Conservation (phyloP, 257 asterid genomes). For the Hygrophila difformis region DNA sequence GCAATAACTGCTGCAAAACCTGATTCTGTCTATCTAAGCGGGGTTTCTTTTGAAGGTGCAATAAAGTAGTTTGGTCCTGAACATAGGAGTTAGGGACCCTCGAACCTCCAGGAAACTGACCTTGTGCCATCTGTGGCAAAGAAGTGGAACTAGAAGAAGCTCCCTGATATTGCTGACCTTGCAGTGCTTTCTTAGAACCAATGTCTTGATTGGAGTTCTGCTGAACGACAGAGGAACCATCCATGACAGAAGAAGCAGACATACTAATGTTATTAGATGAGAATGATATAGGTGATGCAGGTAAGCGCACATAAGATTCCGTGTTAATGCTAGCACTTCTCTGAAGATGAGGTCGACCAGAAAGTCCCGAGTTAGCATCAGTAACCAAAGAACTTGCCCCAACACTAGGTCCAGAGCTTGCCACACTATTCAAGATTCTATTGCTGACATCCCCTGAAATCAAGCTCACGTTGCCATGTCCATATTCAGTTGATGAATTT, state of each 20-base stretch:
- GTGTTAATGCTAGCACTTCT: slow-evolving; percentile 90
- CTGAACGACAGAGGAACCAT: slow-evolving; percentile 67
- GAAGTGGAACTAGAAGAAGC: slow-evolving; percentile 81
- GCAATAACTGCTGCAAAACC: slow-evolving; percentile 65
- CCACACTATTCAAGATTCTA: slow-evolving; percentile 53
- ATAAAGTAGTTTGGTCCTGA: slow-evolving; percentile 52
- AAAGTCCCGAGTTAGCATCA: slow-evolving; percentile 92
- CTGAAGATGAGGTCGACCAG: slow-evolving; percentile 82
- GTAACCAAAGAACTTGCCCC: slow-evolving; percentile 98
- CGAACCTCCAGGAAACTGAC: slow-evolving; percentile 47
- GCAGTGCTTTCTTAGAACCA: slow-evolving; percentile 40
- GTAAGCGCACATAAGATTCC: slow-evolving; percentile 88
- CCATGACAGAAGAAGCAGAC: slow-evolving; percentile 75
- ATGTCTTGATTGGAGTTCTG: slow-evolving; percentile 66
- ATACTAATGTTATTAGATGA: slow-evolving; percentile 83
- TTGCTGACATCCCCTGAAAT: slow-evolving; percentile 57
- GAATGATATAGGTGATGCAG: slow-evolving; percentile 94
- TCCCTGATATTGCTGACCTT: slow-evolving; percentile 71
- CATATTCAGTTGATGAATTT: slow-evolving; percentile 47
- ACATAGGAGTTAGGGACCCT: slow-evolving; percentile 52
- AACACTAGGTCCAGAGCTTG: slow-evolving; percentile 82
- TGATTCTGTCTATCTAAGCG: slow-evolving; percentile 83
- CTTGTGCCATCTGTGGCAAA: slow-evolving; percentile 64
- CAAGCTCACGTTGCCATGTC: slow-evolving; percentile 41
- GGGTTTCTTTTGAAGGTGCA: slow-evolving; percentile 86